Evolutionary conservation across 169 alveolate genomes (phyloP).

Genomic region (Plasmodium vivax): DNA sequence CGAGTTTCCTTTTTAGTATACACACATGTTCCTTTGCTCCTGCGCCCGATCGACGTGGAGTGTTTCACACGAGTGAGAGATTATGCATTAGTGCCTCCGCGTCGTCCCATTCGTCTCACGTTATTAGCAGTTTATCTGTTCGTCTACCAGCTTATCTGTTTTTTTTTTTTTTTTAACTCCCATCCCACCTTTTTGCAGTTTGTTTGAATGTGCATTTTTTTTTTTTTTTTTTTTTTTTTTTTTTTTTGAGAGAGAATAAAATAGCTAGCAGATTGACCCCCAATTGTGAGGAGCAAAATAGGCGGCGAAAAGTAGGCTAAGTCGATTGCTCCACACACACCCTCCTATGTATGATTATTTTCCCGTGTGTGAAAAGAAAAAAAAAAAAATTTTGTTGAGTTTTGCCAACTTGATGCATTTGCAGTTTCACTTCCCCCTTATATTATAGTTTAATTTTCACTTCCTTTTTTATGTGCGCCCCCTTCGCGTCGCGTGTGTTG

Average conservation of each 20-base stretch:
- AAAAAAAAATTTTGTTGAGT: neutral
- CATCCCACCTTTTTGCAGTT: neutral
- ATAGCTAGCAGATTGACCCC: neutral
- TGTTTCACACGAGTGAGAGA: neutral
- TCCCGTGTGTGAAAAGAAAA: neutral
- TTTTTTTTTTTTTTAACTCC: neutral
- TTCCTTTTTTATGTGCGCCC: neutral
- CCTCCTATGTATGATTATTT: neutral
- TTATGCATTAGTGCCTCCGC: neutral
- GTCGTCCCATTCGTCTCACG: neutral
- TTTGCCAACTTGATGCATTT: neutral
- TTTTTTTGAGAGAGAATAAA: neutral
- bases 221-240: neutral
- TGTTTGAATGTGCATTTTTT: neutral
- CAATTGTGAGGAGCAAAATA: neutral
- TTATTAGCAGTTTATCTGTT: neutral
- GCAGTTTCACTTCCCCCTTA: neutral
- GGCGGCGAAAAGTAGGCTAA: neutral
- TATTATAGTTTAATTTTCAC: neutral
- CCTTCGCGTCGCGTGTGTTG: neutral
- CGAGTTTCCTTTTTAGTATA: neutral
- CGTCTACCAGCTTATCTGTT: neutral
- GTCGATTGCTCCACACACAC: neutral
- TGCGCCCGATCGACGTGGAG: neutral
- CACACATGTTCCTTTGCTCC: neutral